Evolutionary conservation across 768 basidiomycete species (phyloP).

Genomic region (Punctularia strigosozonata): DNA sequence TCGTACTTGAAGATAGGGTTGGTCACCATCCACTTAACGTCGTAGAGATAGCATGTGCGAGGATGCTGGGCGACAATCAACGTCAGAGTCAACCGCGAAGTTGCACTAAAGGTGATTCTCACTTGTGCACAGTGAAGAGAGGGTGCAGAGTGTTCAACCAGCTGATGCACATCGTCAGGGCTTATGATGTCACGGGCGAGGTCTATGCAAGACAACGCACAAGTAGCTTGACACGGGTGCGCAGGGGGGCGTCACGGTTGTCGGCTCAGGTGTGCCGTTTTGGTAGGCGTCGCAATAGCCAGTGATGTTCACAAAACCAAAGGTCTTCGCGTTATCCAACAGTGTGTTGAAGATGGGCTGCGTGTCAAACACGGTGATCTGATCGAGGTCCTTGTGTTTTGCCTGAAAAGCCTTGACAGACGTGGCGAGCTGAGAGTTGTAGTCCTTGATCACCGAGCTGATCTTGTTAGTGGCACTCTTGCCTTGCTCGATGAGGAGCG

Average conservation of each 20-base stretch:
- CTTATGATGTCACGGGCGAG: background rate
- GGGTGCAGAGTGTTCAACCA: constrained; percentile 55
- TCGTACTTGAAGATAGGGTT: too few relatives aligned
- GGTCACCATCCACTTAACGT: background rate
- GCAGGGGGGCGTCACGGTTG: constrained; percentile 45
- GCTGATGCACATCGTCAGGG: constrained; percentile 16
- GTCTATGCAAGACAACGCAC: constrained; percentile 23
- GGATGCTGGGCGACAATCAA: background rate
- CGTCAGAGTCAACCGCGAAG: background rate
- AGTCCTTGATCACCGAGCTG: constrained; percentile 28
- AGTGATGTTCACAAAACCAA: constrained; percentile 48
- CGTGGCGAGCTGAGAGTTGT: constrained; percentile 34
- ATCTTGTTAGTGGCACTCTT: constrained; percentile 15
- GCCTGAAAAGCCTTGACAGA: constrained; percentile 28
- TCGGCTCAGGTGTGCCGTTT: constrained; percentile 38
- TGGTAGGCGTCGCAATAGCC: constrained; percentile 49
- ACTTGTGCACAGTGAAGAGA: constrained; percentile 53
- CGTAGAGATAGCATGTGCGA: background rate
- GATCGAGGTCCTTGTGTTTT: constrained; percentile 29
- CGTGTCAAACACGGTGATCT: constrained; percentile 40
- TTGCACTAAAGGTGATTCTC: constrained; percentile 15
- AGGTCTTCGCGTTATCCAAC: constrained; percentile 35
- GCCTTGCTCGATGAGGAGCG: constrained; percentile 28
- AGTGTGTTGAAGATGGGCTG: constrained; percentile 47
- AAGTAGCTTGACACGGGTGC: constrained; percentile 57